Evolutionary conservation across 805 yeast genomes (phyloP), one percentile per base, ranked within the genome.

Genomic region (Geotrichum ghanense): DNA sequence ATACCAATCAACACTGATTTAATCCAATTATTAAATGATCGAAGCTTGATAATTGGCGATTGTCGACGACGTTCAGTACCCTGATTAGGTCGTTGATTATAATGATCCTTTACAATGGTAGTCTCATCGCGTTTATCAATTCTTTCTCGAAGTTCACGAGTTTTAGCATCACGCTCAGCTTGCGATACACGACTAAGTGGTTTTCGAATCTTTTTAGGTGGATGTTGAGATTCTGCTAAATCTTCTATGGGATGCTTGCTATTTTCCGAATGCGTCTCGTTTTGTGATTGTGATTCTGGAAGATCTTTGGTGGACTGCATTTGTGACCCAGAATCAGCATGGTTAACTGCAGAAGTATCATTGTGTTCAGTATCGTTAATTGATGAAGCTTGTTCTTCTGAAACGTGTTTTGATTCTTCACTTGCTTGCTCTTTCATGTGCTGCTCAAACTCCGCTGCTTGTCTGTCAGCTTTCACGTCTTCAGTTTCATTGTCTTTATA

Each of bases 1-100:
- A 82, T 83, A 47, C 82, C 81, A 46, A 92, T 79, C 6, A 90
- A 67, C 58, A 88, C 84, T 60, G 86, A 84, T 60, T 92, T 92
- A 57, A 92, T 82, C 50, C 89, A 84, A 61, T 92, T 92, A 64
- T 92, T 92, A 73, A 88, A 92, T 55, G 83, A 81, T 50, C 97
- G 73, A 51, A 92, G 69, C 56, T 84, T 83, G 65, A 83, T 80
- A 59, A 92, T 90, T 9, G 92, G 89, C 0, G 97, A 87, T 27
- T 76, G 68, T 17, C 79, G 71, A 54, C 99, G 74, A 42, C 73
- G 72, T 47, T 73, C 75, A 22, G 65, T 66, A 51, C 79, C 79
- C 1, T 77, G 76, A 52, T 76, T 75, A 0, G 95, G 81, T 56
- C 94, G 74, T 53, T 83, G 83, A 63, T 92, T 92, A 63, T 92